phyloP scores from a whole-genome alignment of 23 red algal species.

The Gracilaria vermiculophylla region DNA sequence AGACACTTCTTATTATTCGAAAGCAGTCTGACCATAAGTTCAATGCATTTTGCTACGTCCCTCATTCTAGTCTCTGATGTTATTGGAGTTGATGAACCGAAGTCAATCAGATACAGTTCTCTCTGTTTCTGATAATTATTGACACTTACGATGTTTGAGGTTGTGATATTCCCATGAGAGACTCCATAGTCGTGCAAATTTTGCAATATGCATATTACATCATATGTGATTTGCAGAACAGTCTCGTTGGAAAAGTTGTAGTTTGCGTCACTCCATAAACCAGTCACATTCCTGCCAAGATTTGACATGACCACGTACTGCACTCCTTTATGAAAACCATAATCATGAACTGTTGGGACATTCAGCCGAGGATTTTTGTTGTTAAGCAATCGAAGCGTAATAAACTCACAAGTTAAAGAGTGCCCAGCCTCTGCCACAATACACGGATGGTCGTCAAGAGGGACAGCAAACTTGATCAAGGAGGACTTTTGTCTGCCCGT shows the following conservation, averaged over 20 bases:
- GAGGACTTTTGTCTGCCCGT: background rate
- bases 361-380: background rate
- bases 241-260: background rate
- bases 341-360: background rate
- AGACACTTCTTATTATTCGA: no score
- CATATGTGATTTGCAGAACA: background rate
- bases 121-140: background rate
- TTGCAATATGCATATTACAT: background rate
- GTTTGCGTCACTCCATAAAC: background rate
- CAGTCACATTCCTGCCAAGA: background rate
- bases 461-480: background rate
- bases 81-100: background rate
- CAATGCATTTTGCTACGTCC: background rate
- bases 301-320: background rate
- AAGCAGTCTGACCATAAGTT: background rate
- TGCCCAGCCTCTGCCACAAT: background rate
- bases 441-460: background rate
- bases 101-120: background rate
- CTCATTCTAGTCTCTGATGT: background rate
- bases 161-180: background rate
- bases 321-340: background rate
- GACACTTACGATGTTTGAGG: background rate
- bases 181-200: background rate
- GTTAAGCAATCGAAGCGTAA: no score
- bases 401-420: background rate